These are phyloP conservation scores for Excoecaria cochinchinensis DNA, from an alignment of 345 rosid genomes.

Conservation along the genomic window DNA sequence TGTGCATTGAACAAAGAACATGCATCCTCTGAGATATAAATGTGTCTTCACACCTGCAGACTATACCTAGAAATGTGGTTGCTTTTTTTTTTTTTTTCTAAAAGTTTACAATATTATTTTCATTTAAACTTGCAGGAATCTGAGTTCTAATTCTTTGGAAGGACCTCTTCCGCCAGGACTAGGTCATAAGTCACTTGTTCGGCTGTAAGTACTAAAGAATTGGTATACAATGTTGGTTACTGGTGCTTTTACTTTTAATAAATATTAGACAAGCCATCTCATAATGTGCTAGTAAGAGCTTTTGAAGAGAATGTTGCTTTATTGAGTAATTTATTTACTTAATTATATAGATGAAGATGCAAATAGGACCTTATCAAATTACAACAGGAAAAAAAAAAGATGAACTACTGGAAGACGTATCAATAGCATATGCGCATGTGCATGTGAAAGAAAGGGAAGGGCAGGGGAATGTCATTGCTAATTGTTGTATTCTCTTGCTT, in stretches of 20 bases:
- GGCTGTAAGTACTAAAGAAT: constrained; percentile 55
- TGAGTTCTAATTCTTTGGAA: constrained; percentile 73
- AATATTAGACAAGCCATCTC: background rate
- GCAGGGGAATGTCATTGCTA: background rate
- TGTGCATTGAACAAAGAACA: background rate
- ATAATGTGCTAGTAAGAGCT: background rate
- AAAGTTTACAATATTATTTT: background rate
- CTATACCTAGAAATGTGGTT: background rate
- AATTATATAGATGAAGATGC: background rate
- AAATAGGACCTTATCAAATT: background rate
- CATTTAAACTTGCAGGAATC: constrained; percentile 53
- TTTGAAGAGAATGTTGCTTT: background rate
- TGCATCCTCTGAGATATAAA: background rate
- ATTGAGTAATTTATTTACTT: background rate
- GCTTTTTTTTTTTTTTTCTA: background rate
- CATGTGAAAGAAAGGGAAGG: background rate
- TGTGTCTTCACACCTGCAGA: background rate
- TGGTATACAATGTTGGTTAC: background rate
- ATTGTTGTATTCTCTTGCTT: background rate
- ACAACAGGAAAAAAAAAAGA: background rate
- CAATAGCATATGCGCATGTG: background rate
- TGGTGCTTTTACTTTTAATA: background rate
- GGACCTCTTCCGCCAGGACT: constrained; percentile 73
- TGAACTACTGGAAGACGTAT: background rate
- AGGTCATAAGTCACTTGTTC: constrained; percentile 68